Conservation (phyloP, 192 early-diverging fungal species). For the Backusella sp. region DNA sequence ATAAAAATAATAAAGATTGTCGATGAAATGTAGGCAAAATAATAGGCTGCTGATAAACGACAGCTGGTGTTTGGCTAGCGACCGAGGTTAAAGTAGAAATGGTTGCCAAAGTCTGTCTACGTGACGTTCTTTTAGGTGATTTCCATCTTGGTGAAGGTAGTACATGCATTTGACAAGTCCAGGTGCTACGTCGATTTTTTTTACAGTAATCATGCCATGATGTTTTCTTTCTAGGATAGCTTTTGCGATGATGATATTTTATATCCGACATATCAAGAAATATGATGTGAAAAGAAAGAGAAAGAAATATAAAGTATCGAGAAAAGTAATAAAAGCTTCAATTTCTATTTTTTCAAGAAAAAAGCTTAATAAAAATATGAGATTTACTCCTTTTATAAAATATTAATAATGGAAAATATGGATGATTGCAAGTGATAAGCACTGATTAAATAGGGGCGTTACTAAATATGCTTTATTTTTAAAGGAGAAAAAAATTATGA, state of each 20-base stretch:
- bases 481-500: neutral
- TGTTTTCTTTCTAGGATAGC: neutral
- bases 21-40: slow-evolving; percentile 11
- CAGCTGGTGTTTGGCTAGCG: neutral
- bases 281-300: slow-evolving; percentile 2
- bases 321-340: neutral
- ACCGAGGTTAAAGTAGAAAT: neutral
- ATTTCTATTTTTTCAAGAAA: neutral
- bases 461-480: slow-evolving; percentile 10
- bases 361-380: slow-evolving; percentile 10
- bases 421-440: slow-evolving; percentile 4
- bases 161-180: slow-evolving; percentile 5
- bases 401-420: slow-evolving; percentile 11
- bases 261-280: neutral
- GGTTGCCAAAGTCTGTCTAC: neutral
- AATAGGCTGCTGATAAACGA: neutral
- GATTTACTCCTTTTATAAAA: slow-evolving; percentile 4
- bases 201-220: slow-evolving; percentile 9
- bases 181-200: slow-evolving; percentile 2
- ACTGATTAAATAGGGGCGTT: slow-evolving; percentile 4
- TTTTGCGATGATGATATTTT: neutral
- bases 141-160: slow-evolving; percentile 1
- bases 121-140: neutral
- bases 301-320: slow-evolving; percentile 1
- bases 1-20: slow-evolving; percentile 25